These are phyloP conservation scores for Pythium sukuiense DNA, from an alignment of 352 stramenopile genomes.

Conservation along the genomic window DNA sequence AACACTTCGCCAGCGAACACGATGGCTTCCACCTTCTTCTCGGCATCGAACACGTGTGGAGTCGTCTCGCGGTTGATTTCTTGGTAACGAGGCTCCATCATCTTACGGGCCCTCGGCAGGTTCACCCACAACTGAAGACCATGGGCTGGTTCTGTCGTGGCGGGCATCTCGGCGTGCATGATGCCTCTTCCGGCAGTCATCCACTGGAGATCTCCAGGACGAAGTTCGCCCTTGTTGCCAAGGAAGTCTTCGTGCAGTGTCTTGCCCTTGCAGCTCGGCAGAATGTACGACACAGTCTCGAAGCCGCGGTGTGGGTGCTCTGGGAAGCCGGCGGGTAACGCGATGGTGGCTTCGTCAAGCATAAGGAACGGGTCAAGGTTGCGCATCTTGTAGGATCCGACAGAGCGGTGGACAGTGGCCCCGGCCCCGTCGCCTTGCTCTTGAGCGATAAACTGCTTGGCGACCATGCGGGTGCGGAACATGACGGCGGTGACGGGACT, in stretches of 20 bases:
- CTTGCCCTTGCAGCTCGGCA: slow-evolving; percentile 52
- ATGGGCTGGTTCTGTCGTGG: slow-evolving; percentile 22
- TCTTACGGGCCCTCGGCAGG: slow-evolving; percentile 32
- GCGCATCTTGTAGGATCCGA: slow-evolving; percentile 48
- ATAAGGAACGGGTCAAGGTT: slow-evolving; percentile 32
- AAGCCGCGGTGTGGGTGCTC: slow-evolving; percentile 89
- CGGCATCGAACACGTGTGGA: slow-evolving; percentile 27
- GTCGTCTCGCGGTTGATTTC: slow-evolving; percentile 32
- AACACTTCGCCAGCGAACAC: slow-evolving; percentile 42
- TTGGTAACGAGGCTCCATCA: slow-evolving; percentile 40
- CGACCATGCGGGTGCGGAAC: slow-evolving; percentile 38
- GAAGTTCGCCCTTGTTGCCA: slow-evolving; percentile 34
- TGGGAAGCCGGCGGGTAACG: slow-evolving; percentile 65
- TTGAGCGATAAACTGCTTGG: slow-evolving; percentile 50
- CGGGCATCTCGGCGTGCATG: slow-evolving; percentile 37
- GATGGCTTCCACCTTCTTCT: slow-evolving; percentile 33
- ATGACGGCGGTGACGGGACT: slow-evolving; percentile 21
- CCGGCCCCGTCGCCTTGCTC: slow-evolving; percentile 56
- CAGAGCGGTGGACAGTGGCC: slow-evolving; percentile 50
- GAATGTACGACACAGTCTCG: slow-evolving; percentile 83
- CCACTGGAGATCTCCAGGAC: slow-evolving; percentile 42
- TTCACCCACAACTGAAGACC: slow-evolving; percentile 46
- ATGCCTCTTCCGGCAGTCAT: slow-evolving; percentile 38
- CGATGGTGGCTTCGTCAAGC: slow-evolving; percentile 34
- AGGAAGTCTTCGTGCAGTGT: slow-evolving; percentile 82